Base-by-base conservation (phyloP, 2,329 filamentous ascomycete species). In the Arachnomyces sp. region DNA sequence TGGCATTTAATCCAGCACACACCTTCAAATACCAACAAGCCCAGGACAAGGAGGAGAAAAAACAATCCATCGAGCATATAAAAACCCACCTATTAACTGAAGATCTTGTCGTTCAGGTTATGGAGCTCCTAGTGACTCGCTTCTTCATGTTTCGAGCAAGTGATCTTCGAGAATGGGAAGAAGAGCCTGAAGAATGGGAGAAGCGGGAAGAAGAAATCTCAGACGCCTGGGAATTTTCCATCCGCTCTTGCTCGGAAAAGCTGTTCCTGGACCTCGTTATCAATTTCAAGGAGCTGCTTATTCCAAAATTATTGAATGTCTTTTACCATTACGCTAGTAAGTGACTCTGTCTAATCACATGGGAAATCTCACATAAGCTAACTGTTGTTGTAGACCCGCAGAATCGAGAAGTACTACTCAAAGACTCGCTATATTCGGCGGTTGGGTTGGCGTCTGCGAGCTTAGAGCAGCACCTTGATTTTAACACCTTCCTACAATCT, bases 151-250 rank as follows among this genome's bases (percentile, higher is more conserved):
- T 96, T 60, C 79, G 87, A 28, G 77, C 84, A 44, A 79, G 80
- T 38, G 92, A 98, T 61, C 75, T 96, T 1, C 80, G 87, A 46
- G 84, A 87, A 43, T 98, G 92, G 92, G 84, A 93, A 57, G 84
- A 93, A 55, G 88, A 95, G 43, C 87, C 90, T 0, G 87, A 98
- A 60, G 88, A 93, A 39, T 98, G 92, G 89, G 90, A 95, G 61
- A 82, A 85, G 48, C 80, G 83, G 53, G 88, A 95, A 67, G 87
- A 93, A 54, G 84, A 82, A 44, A 78, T 86, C 44, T 81, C 84
- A 28, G 85, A 87, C 51, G 86, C 84, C 1, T 96, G 85, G 75
- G 88, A 96, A 55, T 95, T 89, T 68, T 86, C 90, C 43, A 82
- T 96, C 39, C 80, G 90, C 25, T 86, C 89, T 2, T 96, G 90